A percentile compares a stretch with the other conserved stretches of the same genome.
Evolutionary conservation across 495 filamentous ascomycete species (phyloP).

Genomic region (Penicillium cinerascens): DNA sequence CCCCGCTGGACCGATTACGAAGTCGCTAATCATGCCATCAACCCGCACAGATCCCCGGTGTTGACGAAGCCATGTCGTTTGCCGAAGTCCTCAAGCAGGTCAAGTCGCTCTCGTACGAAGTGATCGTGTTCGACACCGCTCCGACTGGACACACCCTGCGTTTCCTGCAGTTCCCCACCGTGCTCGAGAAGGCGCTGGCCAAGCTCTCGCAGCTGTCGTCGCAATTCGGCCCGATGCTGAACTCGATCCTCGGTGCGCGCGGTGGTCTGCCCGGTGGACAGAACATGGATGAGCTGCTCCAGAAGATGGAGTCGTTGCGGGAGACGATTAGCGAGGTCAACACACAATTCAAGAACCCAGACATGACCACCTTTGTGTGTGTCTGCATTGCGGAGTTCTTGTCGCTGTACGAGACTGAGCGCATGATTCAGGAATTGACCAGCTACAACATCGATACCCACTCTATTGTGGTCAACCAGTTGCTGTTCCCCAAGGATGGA

Average conservation of each 20-base stretch:
- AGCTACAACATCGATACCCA: conserved; percentile 95
- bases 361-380: conserved; percentile 96
- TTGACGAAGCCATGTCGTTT: conserved; percentile 99
- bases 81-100: conserved; percentile 99
- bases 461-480: conserved; percentile 95
- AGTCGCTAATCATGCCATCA: conserved; percentile 17
- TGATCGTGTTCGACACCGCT: conserved; percentile 98
- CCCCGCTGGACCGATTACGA: neutral
- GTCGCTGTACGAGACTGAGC: conserved; percentile 96
- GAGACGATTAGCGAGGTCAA: conserved; percentile 95
- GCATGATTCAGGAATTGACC: conserved; percentile 98
- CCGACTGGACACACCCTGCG: conserved; percentile 98
- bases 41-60: conserved; percentile 79
- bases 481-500: conserved; percentile 84
- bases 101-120: conserved; percentile 97
- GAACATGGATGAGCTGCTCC: conserved; percentile 84
- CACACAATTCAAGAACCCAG: conserved; percentile 93
- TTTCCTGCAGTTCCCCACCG: conserved; percentile 97
- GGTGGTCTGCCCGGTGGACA: conserved; percentile 87
- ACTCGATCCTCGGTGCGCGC: conserved; percentile 77
- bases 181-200: conserved; percentile 95
- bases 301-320: conserved; percentile 89
- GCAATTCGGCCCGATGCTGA: conserved; percentile 95
- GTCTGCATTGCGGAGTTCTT: conserved; percentile 98
- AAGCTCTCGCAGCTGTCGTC: conserved; percentile 91